Percentiles rank a stretch among this genome's conserved stretches.
phyloP scores from a whole-genome alignment of 1,139 yeast species.

The Blastobotrys proliferans region DNA sequence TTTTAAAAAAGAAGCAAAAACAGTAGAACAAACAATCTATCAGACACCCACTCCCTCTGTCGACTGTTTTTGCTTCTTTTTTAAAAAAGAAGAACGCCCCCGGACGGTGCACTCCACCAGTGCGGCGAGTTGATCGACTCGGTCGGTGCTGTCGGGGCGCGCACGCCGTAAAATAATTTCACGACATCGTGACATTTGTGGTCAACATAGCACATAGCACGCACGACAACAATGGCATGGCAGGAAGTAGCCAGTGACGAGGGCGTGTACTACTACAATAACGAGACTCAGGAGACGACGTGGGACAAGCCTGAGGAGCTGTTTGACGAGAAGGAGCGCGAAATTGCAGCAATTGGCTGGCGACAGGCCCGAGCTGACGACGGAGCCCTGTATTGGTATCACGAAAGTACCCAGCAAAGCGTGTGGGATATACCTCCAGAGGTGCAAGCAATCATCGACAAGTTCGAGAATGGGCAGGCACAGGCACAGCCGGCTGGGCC shows the following conservation, averaged over 20 bases:
- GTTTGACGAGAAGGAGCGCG: constrained; percentile 34
- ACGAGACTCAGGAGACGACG: constrained; percentile 61
- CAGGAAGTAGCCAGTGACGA: constrained; percentile 64
- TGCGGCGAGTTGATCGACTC: too few species aligned
- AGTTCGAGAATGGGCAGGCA: background rate
- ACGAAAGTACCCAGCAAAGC: constrained; percentile 59
- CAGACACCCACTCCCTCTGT: too few species aligned
- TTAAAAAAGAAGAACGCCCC: too few species aligned
- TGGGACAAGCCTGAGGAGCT: constrained; percentile 76
- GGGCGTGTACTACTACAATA: constrained; percentile 65
- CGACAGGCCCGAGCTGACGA: constrained; percentile 59
- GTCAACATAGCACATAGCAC: too few species aligned
- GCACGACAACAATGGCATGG: constrained; percentile 43
- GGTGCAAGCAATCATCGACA: constrained; percentile 17
- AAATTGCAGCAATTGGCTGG: constrained; percentile 52
- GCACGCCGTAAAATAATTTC: too few species aligned
- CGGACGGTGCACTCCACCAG: too few species aligned
- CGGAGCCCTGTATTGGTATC: constrained; percentile 70
- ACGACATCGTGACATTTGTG: too few species aligned
- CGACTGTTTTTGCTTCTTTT: too few species aligned
- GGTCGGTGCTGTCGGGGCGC: too few species aligned
- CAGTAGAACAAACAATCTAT: too few species aligned
- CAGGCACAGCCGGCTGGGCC: background rate
- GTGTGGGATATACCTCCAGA: constrained; percentile 76
- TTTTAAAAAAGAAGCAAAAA: too few species aligned